These are phyloP conservation scores for Diplodia scrobiculata DNA, from an alignment of 2,329 filamentous ascomycete genomes.

Conservation along the genomic window DNA sequence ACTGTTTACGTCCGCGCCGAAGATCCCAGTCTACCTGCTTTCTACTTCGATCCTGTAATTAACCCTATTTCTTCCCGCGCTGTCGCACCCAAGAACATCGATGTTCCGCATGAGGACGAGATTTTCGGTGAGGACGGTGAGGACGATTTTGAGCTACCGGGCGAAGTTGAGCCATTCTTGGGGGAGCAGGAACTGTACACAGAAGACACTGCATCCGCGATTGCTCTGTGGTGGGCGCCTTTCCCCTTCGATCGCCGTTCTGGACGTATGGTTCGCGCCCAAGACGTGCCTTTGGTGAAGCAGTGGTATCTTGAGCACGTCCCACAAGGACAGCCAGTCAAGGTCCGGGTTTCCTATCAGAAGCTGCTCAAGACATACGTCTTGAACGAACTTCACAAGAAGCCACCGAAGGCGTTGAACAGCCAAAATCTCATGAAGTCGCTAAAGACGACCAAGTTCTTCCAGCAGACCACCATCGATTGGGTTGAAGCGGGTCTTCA, in stretches of 20 bases:
- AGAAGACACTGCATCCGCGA: slow-evolving; percentile 84
- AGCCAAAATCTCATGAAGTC: slow-evolving; percentile 89
- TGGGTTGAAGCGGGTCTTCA: slow-evolving; percentile 99
- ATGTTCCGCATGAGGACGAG: slow-evolving; percentile 87
- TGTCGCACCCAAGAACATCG: slow-evolving; percentile 92
- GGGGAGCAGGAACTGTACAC: slow-evolving; percentile 86
- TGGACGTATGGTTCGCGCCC: slow-evolving; percentile 91
- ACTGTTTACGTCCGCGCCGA: slow-evolving; percentile 87
- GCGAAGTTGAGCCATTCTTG: slow-evolving; percentile 81
- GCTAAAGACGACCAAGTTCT: slow-evolving; percentile 96
- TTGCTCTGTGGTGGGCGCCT: slow-evolving; percentile 96
- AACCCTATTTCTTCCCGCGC: slow-evolving; percentile 96
- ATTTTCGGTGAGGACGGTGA: slow-evolving; percentile 87
- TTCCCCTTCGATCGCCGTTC: slow-evolving; percentile 94
- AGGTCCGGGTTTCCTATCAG: slow-evolving; percentile 97
- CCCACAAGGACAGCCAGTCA: slow-evolving; percentile 86
- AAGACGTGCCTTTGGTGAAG: slow-evolving; percentile 95
- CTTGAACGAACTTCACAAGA: slow-evolving; percentile 94
- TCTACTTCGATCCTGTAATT: slow-evolving; percentile 97
- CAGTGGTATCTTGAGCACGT: slow-evolving; percentile 98
- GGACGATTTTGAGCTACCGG: slow-evolving; percentile 80
- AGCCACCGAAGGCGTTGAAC: slow-evolving; percentile 90
- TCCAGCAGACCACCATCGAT: slow-evolving; percentile 98
- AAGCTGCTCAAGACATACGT: slow-evolving; percentile 96
- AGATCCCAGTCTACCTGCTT: slow-evolving; percentile 85